These are phyloP conservation scores for Ophidiomyces ophidiicola DNA, from an alignment of 2,329 filamentous ascomycete genomes.

Conservation along the genomic window DNA sequence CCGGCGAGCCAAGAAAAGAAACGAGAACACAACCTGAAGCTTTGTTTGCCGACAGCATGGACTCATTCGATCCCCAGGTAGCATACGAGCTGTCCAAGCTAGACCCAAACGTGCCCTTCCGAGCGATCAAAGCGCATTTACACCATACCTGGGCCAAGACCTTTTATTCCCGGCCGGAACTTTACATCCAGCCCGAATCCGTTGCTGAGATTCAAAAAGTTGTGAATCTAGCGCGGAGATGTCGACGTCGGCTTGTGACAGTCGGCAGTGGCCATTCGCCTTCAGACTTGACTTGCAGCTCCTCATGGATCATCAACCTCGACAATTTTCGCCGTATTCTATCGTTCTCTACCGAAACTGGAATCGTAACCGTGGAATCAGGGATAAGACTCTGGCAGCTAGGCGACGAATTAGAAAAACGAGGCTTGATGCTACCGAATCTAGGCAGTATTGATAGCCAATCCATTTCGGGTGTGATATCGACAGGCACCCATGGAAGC, in stretches of 20 bases:
- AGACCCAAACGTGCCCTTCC: constrained; percentile 59
- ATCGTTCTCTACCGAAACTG: constrained; percentile 52
- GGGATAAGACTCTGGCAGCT: constrained; percentile 72
- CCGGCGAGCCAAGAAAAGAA: background rate
- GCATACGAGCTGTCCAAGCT: constrained; percentile 44
- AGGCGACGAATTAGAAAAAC: constrained; percentile 57
- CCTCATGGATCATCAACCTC: constrained; percentile 87
- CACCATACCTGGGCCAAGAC: constrained; percentile 94
- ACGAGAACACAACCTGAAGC: background rate
- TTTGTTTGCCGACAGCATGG: constrained; percentile 3
- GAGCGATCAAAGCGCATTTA: constrained; percentile 55
- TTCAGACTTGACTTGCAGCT: constrained; percentile 81
- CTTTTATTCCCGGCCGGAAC: constrained; percentile 76
- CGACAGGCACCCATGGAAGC: constrained; percentile 87
- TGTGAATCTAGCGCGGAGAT: constrained; percentile 66
- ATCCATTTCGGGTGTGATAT: constrained; percentile 81
- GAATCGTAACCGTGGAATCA: constrained; percentile 66
- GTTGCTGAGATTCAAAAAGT: constrained; percentile 72
- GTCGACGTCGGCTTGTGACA: constrained; percentile 67
- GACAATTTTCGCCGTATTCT: constrained; percentile 68
- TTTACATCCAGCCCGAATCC: constrained; percentile 75
- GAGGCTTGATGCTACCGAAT: constrained; percentile 77
- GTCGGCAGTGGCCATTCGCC: constrained; percentile 91
- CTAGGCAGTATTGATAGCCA: constrained; percentile 92
- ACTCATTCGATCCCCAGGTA: constrained; percentile 15